phyloP scores from a whole-genome alignment of 2,329 filamentous ascomycete genomes.

The Zymoseptoria passerinii region DNA sequence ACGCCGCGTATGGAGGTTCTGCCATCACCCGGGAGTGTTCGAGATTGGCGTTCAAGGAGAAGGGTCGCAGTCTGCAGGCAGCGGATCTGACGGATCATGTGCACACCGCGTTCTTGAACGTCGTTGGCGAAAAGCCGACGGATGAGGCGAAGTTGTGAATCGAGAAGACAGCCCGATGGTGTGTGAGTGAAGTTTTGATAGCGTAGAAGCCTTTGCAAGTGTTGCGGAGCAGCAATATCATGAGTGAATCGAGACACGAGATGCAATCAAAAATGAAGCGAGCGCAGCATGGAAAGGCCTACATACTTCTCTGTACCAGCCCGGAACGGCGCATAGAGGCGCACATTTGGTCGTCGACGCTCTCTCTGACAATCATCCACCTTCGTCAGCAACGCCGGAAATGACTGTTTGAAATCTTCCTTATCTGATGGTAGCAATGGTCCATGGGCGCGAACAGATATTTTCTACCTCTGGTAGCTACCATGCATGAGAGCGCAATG shows the following conservation, averaged over 20 bases:
- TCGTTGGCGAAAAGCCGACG: constrained; percentile 46
- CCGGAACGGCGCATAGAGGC: background rate
- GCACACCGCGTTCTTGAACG: constrained; percentile 65
- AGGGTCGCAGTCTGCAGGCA: constrained; percentile 81
- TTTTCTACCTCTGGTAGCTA: background rate
- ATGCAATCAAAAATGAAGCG: background rate
- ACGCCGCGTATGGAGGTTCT: constrained; percentile 81
- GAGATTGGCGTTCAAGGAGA: constrained; percentile 73
- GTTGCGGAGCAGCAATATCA: background rate
- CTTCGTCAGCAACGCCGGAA: too few relatives aligned
- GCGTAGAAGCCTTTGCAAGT: background rate
- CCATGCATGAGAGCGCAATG: background rate
- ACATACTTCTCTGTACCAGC: background rate
- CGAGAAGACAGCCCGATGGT: too few relatives aligned
- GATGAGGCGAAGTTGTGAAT: constrained; percentile 20
- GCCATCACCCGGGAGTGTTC: constrained; percentile 87
- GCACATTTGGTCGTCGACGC: background rate
- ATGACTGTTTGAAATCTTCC: background rate
- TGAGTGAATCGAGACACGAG: background rate
- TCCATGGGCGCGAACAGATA: background rate
- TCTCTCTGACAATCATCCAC: too few relatives aligned
- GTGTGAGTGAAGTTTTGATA: background rate
- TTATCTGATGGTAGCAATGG: background rate
- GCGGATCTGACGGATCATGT: constrained; percentile 90
- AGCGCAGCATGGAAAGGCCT: background rate